A percentile compares a stretch with the other conserved stretches of the same genome.
These are phyloP conservation scores for Aspergillus sclerotiicarbonarius DNA, from an alignment of 495 filamentous ascomycete species.

Conservation along the genomic window DNA sequence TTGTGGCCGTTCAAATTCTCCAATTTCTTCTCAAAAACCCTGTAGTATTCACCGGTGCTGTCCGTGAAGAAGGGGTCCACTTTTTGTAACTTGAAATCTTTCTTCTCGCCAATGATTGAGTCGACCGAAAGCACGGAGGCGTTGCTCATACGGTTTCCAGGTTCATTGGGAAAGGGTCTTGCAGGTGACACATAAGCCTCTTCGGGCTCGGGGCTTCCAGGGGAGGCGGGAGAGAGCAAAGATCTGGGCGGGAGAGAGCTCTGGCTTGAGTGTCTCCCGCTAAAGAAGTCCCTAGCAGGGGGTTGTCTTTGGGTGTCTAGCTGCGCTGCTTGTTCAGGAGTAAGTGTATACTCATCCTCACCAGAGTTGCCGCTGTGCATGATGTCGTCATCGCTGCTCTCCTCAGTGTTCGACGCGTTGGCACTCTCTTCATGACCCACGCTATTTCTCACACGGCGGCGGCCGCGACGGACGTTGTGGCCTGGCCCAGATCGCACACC, in stretches of 20 bases:
- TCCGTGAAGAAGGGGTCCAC: slow-evolving; percentile 73
- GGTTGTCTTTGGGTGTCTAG: slow-evolving; percentile 12
- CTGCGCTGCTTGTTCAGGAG: slow-evolving; percentile 36
- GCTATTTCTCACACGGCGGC: slow-evolving; percentile 32
- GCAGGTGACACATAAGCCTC: slow-evolving; percentile 36
- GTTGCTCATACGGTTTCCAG: slow-evolving; percentile 40
- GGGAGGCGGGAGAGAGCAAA: slow-evolving; percentile 29
- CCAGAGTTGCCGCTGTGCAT: slow-evolving; percentile 43
- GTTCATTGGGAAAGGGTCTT: slow-evolving; percentile 29
- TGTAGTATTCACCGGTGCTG: slow-evolving; percentile 60
- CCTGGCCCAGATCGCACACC: slow-evolving; percentile 40
- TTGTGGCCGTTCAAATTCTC: slow-evolving; percentile 55
- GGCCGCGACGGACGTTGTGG: slow-evolving; percentile 32
- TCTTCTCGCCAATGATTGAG: slow-evolving; percentile 59
- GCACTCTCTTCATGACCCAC: slow-evolving; percentile 32
- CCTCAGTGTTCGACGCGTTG: slow-evolving; percentile 29
- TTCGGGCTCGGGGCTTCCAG: slow-evolving; percentile 39
- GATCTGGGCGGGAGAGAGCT: slow-evolving; percentile 24
- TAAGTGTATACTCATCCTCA: slow-evolving; percentile 43
- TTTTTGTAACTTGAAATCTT: slow-evolving; percentile 64
- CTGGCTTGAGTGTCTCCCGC: slow-evolving; percentile 29
- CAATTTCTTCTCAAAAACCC: slow-evolving; percentile 58
- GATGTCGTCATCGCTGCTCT: slow-evolving; percentile 47
- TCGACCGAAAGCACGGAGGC: slow-evolving; percentile 51
- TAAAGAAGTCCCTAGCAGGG: slow-evolving; percentile 17